Percentiles rank a stretch among this genome's conserved stretches.
Conservation (phyloP, 495 filamentous ascomycete species). For the Elasticomyces elasticus region DNA sequence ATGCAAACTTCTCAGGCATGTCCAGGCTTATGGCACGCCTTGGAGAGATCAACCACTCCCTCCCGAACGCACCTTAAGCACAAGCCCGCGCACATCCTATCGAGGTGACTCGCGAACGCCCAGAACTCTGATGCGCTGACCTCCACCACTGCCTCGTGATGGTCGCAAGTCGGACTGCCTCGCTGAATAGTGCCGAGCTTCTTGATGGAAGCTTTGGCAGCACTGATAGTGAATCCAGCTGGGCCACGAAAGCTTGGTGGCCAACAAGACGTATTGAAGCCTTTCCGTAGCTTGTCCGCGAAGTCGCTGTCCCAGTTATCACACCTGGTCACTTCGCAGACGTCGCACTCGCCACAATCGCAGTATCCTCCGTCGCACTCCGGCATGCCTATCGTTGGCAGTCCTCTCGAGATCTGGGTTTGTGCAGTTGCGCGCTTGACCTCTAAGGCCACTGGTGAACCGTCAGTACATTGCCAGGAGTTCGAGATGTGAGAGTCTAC, state of each 20-base stretch:
- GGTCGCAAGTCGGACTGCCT: not conserved
- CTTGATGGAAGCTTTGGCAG: not conserved
- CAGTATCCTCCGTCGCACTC: not conserved
- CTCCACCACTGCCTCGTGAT: not conserved
- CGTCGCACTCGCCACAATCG: no score
- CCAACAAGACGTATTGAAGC: not conserved
- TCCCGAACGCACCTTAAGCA: conserved; percentile 1
- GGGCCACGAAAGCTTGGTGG: not conserved
- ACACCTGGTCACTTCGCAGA: no score
- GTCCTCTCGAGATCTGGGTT: not conserved
- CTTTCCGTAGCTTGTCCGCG: not conserved
- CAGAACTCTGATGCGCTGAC: not conserved
- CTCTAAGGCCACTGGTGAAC: not conserved
- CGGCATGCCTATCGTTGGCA: not conserved
- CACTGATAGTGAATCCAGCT: not conserved
- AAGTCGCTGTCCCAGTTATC: not conserved
- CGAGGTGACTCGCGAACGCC: not conserved
- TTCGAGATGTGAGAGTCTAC: not conserved
- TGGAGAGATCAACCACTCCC: not conserved
- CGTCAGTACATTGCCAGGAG: not conserved
- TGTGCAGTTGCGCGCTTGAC: conserved; percentile 1
- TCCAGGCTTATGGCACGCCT: no score
- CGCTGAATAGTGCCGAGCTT: not conserved
- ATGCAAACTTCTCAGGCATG: no score
- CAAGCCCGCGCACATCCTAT: not conserved